phyloP scores from a whole-genome alignment of 2,329 filamentous ascomycete genomes.

The Sclerotinia minor region DNA sequence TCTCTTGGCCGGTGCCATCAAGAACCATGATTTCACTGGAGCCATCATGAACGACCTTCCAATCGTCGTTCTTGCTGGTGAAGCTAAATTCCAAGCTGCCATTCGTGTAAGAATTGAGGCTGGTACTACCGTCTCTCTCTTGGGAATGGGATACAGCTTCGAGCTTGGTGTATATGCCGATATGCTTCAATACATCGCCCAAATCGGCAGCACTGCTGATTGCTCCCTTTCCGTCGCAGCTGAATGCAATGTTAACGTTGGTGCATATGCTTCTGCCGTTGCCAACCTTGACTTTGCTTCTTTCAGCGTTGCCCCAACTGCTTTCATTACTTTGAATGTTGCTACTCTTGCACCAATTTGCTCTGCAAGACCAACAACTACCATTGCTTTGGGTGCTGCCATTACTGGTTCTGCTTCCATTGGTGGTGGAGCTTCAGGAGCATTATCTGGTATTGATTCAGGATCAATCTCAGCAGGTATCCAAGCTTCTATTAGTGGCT shows the following conservation, averaged over 20 bases:
- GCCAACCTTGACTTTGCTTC: conserved; percentile 31
- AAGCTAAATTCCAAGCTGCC: conserved; percentile 32
- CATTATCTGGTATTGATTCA: background rate
- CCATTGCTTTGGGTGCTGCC: background rate
- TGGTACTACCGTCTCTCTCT: conserved; percentile 32
- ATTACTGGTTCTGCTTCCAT: background rate
- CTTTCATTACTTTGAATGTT: conserved; percentile 29
- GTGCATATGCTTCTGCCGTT: conserved; percentile 32
- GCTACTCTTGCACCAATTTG: background rate
- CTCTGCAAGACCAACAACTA: conserved; percentile 4
- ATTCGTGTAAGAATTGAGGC: conserved; percentile 33
- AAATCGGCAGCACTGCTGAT: conserved; percentile 23
- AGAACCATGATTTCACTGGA: conserved; percentile 30
- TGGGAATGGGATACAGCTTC: conserved; percentile 32
- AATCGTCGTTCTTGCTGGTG: conserved; percentile 30
- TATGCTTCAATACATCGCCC: conserved; percentile 33
- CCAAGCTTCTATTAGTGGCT: background rate
- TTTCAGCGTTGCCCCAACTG: conserved; percentile 28
- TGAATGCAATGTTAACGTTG: conserved; percentile 32
- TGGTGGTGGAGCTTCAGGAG: background rate
- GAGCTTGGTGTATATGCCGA: conserved; percentile 33
- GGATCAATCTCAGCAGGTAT: background rate
- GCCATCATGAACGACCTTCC: conserved; percentile 31
- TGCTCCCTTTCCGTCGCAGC: conserved; percentile 30
- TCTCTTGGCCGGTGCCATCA: conserved; percentile 32